phyloP scores from a whole-genome alignment of 2,329 filamentous ascomycete species.

The Fusarium nisikadoi region DNA sequence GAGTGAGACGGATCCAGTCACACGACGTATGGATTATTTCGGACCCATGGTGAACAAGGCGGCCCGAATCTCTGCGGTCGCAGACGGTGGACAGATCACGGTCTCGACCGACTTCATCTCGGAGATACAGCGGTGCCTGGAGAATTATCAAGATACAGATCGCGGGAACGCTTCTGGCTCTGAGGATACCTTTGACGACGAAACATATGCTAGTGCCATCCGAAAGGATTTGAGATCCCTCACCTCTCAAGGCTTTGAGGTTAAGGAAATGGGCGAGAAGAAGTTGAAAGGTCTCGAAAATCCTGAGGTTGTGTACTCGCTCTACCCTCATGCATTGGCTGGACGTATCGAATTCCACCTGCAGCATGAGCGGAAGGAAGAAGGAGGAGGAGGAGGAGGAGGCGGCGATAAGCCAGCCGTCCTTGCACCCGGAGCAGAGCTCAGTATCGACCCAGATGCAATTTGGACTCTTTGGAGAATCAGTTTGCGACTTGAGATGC shows the following conservation, averaged over 20 bases:
- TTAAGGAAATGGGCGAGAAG: slow-evolving; percentile 94
- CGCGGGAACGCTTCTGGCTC: slow-evolving; percentile 74
- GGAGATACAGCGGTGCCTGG: slow-evolving; percentile 90
- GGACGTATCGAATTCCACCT: slow-evolving; percentile 80
- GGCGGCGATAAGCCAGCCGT: slow-evolving; percentile 67
- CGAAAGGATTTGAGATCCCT: slow-evolving; percentile 88
- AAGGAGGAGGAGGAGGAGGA: slow-evolving; percentile 55
- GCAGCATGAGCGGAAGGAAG: slow-evolving; percentile 57
- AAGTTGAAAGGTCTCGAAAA: slow-evolving; percentile 98
- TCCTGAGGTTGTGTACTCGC: slow-evolving; percentile 92
- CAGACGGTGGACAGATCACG: slow-evolving; percentile 95
- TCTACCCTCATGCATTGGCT: slow-evolving; percentile 90
- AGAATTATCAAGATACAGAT: slow-evolving; percentile 88
- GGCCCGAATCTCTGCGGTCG: slow-evolving; percentile 90
- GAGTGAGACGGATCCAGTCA: slow-evolving; percentile 95
- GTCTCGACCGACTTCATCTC: slow-evolving; percentile 97
- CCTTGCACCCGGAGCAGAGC: slow-evolving; percentile 71
- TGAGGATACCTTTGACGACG: slow-evolving; percentile 76
- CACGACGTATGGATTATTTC: slow-evolving; percentile 98
- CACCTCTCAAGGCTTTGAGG: slow-evolving; percentile 92
- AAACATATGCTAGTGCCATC: slow-evolving; percentile 78
- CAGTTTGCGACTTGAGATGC: slow-evolving; percentile 88
- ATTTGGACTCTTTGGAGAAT: slow-evolving; percentile 93
- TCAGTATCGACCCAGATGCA: slow-evolving; percentile 81
- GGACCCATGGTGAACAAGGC: slow-evolving; percentile 99